Conservation (phyloP, 139 green algal genomes). For the Picochlorum sp. region DNA sequence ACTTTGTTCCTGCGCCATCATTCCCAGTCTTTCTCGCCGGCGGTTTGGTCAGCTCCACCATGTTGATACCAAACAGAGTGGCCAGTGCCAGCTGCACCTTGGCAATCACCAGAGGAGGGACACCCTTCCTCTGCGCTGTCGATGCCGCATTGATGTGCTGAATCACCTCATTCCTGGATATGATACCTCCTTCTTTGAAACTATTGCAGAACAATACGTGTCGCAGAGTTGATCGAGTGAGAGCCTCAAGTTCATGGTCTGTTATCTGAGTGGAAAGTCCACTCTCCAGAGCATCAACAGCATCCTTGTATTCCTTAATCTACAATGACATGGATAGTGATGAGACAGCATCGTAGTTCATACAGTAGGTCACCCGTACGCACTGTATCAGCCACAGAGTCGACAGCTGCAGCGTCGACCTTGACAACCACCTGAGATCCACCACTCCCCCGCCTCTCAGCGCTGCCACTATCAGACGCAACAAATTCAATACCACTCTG, state of each 20-base stretch:
- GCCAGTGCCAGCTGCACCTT: slow-evolving; percentile 14
- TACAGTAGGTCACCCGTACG: no score
- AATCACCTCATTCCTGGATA: slow-evolving; percentile 13
- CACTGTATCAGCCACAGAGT: no score
- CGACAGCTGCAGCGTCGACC: no score
- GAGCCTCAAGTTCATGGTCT: neutral
- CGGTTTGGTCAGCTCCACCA: slow-evolving; percentile 11
- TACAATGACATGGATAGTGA: neutral
- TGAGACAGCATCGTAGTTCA: no score
- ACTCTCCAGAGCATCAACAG: neutral
- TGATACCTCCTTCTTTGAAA: slow-evolving; percentile 15
- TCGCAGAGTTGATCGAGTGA: slow-evolving; percentile 12
- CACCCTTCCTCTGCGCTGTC: neutral
- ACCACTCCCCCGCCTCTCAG: no score
- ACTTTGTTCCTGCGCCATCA: slow-evolving; percentile 10
- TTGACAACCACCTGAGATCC: no score
- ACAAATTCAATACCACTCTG: no score
- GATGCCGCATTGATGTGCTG: slow-evolving; percentile 7
- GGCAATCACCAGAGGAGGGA: slow-evolving; percentile 18
- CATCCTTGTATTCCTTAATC: neutral
- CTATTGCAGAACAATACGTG: slow-evolving; percentile 22
- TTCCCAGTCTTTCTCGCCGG: neutral
- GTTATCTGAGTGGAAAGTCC: neutral
- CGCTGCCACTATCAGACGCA: no score
- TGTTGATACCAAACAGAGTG: slow-evolving; percentile 20